phyloP scores from a whole-genome alignment of 1,139 yeast genomes.

The Zygoascus sp. region DNA sequence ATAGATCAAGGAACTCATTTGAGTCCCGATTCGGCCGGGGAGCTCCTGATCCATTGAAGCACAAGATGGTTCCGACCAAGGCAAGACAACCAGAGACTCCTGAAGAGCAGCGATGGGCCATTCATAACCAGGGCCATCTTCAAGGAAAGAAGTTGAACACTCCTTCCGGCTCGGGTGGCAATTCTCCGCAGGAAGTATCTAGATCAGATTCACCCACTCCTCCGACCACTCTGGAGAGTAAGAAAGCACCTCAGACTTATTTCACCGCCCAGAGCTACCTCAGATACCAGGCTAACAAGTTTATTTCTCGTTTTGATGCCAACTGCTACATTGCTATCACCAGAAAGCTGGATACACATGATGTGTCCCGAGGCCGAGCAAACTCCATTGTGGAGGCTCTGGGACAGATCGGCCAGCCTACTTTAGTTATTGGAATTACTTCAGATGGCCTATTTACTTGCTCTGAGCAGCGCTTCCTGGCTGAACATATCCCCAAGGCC shows the following conservation, averaged over 20 bases:
- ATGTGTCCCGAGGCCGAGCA: conserved; percentile 74
- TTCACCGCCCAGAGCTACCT: conserved; percentile 94
- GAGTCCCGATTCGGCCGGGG: conserved; percentile 86
- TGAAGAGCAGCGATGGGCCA: conserved; percentile 53
- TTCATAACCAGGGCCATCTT: conserved; percentile 62
- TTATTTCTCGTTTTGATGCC: conserved; percentile 86
- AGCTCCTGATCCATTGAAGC: conserved; percentile 47
- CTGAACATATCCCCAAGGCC: conserved; percentile 68
- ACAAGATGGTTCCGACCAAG: conserved; percentile 32
- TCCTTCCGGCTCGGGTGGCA: conserved; percentile 17
- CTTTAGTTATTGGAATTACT: conserved; percentile 79
- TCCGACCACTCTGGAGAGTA: not conserved
- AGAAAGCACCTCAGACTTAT: conserved; percentile 64
- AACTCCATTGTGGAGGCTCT: conserved; percentile 51
- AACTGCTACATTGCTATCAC: conserved; percentile 94
- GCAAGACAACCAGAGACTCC: conserved; percentile 36
- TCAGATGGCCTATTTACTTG: conserved; percentile 92
- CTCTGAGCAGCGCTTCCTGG: conserved; percentile 82
- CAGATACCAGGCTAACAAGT: conserved; percentile 89
- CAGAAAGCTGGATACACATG: conserved; percentile 91
- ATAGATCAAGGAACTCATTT: conserved; percentile 86
- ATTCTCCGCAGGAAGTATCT: conserved; percentile 9
- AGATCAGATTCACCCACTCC: conserved; percentile 5
- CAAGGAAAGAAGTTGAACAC: conserved; percentile 28
- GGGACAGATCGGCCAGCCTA: conserved; percentile 59